Evolutionary conservation across 805 yeast species (phyloP).

Genomic region (Candida succiphila): DNA sequence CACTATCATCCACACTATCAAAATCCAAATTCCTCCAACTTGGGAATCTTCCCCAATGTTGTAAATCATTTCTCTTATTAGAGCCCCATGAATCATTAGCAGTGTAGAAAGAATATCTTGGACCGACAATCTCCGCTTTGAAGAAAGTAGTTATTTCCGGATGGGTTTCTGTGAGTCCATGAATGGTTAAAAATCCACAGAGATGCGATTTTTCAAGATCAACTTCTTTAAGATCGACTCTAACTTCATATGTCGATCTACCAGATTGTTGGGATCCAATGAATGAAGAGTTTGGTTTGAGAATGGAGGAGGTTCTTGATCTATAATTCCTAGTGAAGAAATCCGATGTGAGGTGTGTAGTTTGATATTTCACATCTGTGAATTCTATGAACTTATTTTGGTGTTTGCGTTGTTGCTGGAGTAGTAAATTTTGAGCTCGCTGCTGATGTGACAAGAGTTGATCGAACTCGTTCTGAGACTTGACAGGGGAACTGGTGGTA

Average conservation of each 20-base stretch:
- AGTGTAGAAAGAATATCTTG: slow-evolving; percentile 48
- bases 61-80: slow-evolving; percentile 38
- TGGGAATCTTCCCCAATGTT: slow-evolving; percentile 53
- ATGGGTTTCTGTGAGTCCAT: slow-evolving; percentile 51
- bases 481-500: no score
- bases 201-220: slow-evolving; percentile 42
- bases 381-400: no score
- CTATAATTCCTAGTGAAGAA: slow-evolving; percentile 10
- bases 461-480: no score
- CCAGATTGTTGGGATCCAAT: slow-evolving; percentile 68
- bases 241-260: slow-evolving; percentile 51
- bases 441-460: no score
- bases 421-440: no score
- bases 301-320: slow-evolving; percentile 26
- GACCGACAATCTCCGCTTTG: slow-evolving; percentile 61
- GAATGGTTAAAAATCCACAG: slow-evolving; percentile 56
- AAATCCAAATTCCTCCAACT: slow-evolving; percentile 24
- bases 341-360: slow-evolving; percentile 22
- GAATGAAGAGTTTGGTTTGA: slow-evolving; percentile 54
- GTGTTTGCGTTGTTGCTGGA: no score
- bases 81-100: slow-evolving; percentile 46
- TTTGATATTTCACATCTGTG: no score
- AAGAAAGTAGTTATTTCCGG: slow-evolving; percentile 65
- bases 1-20: slow-evolving; percentile 19
- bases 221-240: slow-evolving; percentile 61